Base-by-base conservation (phyloP, 2,329 filamentous ascomycete genomes). In the Gnomoniopsis sp. region DNA sequence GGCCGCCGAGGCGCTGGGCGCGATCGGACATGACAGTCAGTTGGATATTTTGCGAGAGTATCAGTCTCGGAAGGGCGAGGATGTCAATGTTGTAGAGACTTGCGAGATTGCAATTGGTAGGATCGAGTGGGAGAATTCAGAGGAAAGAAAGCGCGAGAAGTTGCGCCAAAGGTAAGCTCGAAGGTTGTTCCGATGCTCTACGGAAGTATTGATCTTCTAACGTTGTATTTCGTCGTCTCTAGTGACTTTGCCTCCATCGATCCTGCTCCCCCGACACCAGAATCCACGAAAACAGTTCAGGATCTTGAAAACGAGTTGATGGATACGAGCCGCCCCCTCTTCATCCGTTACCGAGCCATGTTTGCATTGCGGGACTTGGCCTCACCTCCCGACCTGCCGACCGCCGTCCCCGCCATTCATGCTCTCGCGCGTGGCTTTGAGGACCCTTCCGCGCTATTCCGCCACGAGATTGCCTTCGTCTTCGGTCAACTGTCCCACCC, bases 381-480 rank as follows among this genome's bases (percentile, higher is more conserved):
- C 22, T 97, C 93, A 3, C 95, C 95, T 17, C 93, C 93, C 11
- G 89, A 96, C 70, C 86, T 96, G 47, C 90, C 92, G 2, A 96
- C 93, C 2, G 93, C 93, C 7, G 84, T 91, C 17, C 88, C 90
- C n/a, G 93, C 95, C 19, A 84, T 99, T 55, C 83, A 88, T 48
- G 90, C 93, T 12, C 84, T 99, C 49, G 91, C 95, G 49, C 88
- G 87, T 70, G 95, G 95, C 17, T 87, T 99, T 67, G 80, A 81
- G 34, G 95, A 99, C 72, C 81, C 87, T 19, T 97, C 93, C 51
- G 93, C 93, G 6, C 85, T 99, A 8, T 98, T 99, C 82, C 88
- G 95, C 65, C 95, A 99, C 77, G 95, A 99, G 72, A 92, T 99
- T 65, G 95, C 95, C 15, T 99, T 99, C 72, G 95, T 99, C 15